Base-by-base conservation (phyloP, 1,284 basidiomycete species). In the Schizophyllum amplum region DNA sequence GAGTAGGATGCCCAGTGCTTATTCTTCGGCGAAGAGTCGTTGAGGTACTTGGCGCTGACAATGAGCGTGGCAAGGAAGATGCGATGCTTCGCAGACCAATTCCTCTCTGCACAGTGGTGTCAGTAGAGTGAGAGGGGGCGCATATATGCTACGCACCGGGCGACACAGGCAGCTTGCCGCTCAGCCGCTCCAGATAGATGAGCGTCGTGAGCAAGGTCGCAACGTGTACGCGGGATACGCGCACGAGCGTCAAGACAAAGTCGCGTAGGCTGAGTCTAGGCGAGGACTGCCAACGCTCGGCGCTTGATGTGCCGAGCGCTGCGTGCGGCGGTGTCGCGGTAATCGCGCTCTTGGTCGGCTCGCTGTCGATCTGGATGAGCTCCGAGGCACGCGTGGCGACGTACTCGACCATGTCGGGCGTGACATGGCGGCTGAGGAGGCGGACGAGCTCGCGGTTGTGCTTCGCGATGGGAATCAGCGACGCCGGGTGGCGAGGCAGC, bases 41-140 rank as follows among this genome's bases (percentile, higher is more conserved):
- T 98, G 67, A 98, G 83, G 73, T 98, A 98, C 75, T 99, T 99
- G 64, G 94, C 90, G 25, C 96, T 89, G 53, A 95, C 91, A 71
- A 99, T 98, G 66, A 98, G 85, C 0, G 91, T 88, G 46, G 96
- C 95, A 63, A 99, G 82, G 74, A 99, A 98, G 61, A 98, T 89
- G 53, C 96, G 89, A 71, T 98, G 95, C 54, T 92, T 84, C 4
- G 95, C 95, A 72, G 92, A 96, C 23, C 90, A 84, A 79, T 95
- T 87, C 54, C 91, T 42, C 33, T 42, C 33, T 42, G 33, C 33
- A 9, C 17, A 42, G 17, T n/a, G 17, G 11, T 42, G 33, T 42
- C 7, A 42, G 7, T 13, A 42, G 33, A 42, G 33, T 55, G 53
- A 55, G 42, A 48, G 60, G 58, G n/a, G 57, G 17, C 25, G n/a